Conservation (phyloP, 2,329 filamentous ascomycete genomes). For the Penicillium nordicum region DNA sequence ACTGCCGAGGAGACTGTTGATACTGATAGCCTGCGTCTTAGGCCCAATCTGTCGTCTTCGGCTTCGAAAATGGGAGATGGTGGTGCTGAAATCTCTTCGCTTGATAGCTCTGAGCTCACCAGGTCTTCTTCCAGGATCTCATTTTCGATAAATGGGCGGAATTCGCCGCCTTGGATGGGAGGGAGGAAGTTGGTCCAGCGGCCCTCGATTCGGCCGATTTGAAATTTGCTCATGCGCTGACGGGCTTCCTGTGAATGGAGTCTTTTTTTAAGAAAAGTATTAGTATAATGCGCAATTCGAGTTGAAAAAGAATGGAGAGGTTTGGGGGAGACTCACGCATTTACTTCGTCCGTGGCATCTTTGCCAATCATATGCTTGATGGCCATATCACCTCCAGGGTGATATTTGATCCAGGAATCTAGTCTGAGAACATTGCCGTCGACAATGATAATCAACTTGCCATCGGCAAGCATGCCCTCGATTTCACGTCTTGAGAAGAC, state of each 20-base stretch:
- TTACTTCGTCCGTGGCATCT: slow-evolving; percentile 90
- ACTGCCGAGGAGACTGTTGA: slow-evolving; percentile 24
- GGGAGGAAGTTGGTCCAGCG: slow-evolving; percentile 81
- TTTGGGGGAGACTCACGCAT: slow-evolving; percentile 58
- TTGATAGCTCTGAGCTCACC: slow-evolving; percentile 38
- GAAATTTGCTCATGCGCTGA: slow-evolving; percentile 70
- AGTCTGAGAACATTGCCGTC: slow-evolving; percentile 77
- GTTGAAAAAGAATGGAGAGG: neutral
- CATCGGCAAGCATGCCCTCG: slow-evolving; percentile 77
- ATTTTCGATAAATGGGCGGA: slow-evolving; percentile 52
- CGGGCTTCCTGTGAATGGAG: slow-evolving; percentile 78
- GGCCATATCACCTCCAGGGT: slow-evolving; percentile 84
- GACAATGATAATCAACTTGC: slow-evolving; percentile 72
- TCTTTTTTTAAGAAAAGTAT: slow-evolving; percentile 44
- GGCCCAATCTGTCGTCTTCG: slow-evolving; percentile 32
- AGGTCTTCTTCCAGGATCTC: slow-evolving; percentile 33
- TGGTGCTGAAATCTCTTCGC: slow-evolving; percentile 51
- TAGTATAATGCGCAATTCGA: neutral
- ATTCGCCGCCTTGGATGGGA: slow-evolving; percentile 81
- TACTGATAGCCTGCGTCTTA: slow-evolving; percentile 35
- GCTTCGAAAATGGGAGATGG: slow-evolving; percentile 56
- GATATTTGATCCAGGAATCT: slow-evolving; percentile 81
- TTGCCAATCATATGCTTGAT: slow-evolving; percentile 88
- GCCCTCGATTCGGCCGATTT: slow-evolving; percentile 75
- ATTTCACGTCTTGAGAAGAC: slow-evolving; percentile 47